phyloP scores from a whole-genome alignment of 768 basidiomycete species.

The Piloderma croceum region DNA sequence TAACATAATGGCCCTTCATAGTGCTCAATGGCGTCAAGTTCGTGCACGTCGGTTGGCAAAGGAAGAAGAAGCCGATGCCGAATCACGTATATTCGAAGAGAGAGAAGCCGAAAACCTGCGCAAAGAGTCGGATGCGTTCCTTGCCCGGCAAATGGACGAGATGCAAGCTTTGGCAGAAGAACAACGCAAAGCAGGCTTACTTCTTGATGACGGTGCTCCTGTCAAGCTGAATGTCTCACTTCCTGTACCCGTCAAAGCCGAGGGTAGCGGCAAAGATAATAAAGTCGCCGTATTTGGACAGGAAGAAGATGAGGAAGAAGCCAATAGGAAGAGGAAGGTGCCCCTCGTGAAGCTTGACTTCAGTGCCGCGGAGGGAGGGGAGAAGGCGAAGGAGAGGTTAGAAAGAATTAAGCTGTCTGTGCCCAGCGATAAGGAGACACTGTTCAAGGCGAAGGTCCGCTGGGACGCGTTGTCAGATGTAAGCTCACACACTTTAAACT shows the following conservation, averaged over 20 bases:
- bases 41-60: constrained; percentile 64
- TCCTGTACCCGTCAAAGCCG: constrained; percentile 42
- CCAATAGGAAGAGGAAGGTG: constrained; percentile 71
- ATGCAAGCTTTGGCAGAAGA: constrained; percentile 89
- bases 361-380: constrained; percentile 71
- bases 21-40: constrained; percentile 80
- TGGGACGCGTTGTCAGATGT: constrained; percentile 93
- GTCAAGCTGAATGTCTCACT: constrained; percentile 80
- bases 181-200: constrained; percentile 83
- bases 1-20: constrained; percentile 23
- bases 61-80: constrained; percentile 81
- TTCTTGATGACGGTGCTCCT: constrained; percentile 88
- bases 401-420: constrained; percentile 72
- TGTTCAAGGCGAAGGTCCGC: constrained; percentile 81
- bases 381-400: constrained; percentile 73
- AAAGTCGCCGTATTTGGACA: constrained; percentile 64
- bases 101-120: constrained; percentile 84
- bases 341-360: constrained; percentile 90
- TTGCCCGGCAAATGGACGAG: constrained; percentile 92
- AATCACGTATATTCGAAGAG: constrained; percentile 76
- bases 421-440: constrained; percentile 67
- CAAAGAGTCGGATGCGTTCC: constrained; percentile 88
- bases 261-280: constrained; percentile 37
- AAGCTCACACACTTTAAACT: no score
- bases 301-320: constrained; percentile 84